Percentiles rank a stretch among this genome's conserved stretches.
These are phyloP conservation scores for Gamsiella multidivaricata DNA, from an alignment of 192 early-diverging fungal genomes.

Conservation along the genomic window DNA sequence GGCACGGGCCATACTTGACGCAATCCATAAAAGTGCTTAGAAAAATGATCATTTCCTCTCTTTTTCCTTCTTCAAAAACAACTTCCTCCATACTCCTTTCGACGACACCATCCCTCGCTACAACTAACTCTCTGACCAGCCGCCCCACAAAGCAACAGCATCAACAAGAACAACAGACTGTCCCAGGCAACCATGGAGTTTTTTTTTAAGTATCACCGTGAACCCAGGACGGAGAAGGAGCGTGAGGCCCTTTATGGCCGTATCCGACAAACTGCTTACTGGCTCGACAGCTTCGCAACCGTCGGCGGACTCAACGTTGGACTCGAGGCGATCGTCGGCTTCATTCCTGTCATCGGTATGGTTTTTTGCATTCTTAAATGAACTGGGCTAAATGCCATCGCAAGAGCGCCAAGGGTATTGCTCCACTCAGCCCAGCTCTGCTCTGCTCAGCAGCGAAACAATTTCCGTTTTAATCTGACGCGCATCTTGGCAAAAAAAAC, in stretches of 20 bases:
- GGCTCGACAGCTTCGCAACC: constrained; percentile 36
- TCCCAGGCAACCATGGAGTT: constrained; percentile 28
- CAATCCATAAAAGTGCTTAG: too few relatives aligned
- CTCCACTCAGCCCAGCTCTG: too few relatives aligned
- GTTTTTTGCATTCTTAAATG: constrained; percentile 4
- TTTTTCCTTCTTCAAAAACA: background rate
- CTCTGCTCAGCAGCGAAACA: too few relatives aligned
- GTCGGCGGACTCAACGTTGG: constrained; percentile 31
- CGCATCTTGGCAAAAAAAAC: background rate
- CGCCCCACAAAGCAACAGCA: background rate
- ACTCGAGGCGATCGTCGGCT: constrained; percentile 36
- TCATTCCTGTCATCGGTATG: constrained; percentile 44
- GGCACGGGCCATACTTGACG: too few relatives aligned
- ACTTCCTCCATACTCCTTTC: background rate
- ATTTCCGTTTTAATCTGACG: background rate
- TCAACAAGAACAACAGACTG: background rate
- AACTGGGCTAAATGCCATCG: too few relatives aligned
- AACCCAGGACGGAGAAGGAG: constrained; percentile 34
- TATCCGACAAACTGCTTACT: constrained; percentile 34
- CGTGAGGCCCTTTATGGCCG: constrained; percentile 44
- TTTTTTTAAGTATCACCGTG: constrained; percentile 20
- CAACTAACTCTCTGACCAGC: background rate
- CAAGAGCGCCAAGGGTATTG: too few relatives aligned
- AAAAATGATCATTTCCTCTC: background rate
- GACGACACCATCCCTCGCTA: background rate